A percentile compares a stretch with the other conserved stretches of the same genome.
Conservation (phyloP, 768 basidiomycete species). For the Suillus alpinus region DNA sequence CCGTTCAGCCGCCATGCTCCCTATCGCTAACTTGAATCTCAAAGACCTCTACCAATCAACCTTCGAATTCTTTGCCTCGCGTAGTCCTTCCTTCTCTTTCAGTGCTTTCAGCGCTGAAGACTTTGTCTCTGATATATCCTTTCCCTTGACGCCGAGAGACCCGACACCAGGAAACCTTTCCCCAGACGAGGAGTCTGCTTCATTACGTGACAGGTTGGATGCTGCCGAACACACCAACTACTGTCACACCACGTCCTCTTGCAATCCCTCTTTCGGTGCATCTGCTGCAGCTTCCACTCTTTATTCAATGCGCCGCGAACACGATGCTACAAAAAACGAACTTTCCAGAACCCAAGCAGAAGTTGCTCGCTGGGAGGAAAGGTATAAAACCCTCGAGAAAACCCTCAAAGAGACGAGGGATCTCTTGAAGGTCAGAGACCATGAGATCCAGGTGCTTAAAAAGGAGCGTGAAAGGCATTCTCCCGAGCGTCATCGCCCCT, state of each 20-base stretch:
- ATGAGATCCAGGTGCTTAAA: slow-evolving; percentile 56
- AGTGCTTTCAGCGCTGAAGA: slow-evolving; percentile 25
- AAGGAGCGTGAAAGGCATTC: slow-evolving; percentile 34
- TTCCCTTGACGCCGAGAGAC: slow-evolving; percentile 28
- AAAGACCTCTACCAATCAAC: slow-evolving; percentile 50
- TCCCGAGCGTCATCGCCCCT: slow-evolving; percentile 19
- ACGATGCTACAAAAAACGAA: slow-evolving; percentile 54
- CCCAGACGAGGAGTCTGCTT: slow-evolving; percentile 41
- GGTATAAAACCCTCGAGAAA: slow-evolving; percentile 59
- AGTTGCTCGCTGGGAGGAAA: slow-evolving; percentile 55
- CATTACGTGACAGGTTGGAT: slow-evolving; percentile 43
- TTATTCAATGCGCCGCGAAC: slow-evolving; percentile 47
- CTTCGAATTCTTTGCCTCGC: slow-evolving; percentile 57
- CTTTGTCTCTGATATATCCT: slow-evolving; percentile 24
- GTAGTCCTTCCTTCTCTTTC: slow-evolving; percentile 34
- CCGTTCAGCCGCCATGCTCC: slow-evolving; percentile 40
- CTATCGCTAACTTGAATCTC: slow-evolving; percentile 47
- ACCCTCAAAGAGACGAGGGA: slow-evolving; percentile 65
- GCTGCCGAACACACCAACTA: slow-evolving; percentile 34
- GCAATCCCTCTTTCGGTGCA: slow-evolving; percentile 28
- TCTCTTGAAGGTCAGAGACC: slow-evolving; percentile 52
- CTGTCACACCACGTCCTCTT: slow-evolving; percentile 30
- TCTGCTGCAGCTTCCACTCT: slow-evolving; percentile 43
- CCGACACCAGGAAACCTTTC: slow-evolving; percentile 29
- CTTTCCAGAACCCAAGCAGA: slow-evolving; percentile 54